These are phyloP conservation scores for Suillus plorans DNA, from an alignment of 768 basidiomycete genomes.

Conservation along the genomic window DNA sequence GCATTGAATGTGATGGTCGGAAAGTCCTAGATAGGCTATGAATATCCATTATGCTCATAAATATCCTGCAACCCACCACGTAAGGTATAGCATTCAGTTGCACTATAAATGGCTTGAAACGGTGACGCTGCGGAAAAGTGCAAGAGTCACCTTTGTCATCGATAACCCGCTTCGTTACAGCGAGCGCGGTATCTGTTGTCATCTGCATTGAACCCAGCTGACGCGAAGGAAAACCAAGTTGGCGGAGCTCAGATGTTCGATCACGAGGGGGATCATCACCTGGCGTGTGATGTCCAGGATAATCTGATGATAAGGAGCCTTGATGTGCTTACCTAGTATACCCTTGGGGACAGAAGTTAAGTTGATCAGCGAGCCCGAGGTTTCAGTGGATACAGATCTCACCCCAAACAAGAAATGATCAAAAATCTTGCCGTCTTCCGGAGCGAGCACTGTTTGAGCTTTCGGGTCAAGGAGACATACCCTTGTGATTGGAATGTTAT, in stretches of 20 bases:
- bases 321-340: constrained; percentile 48
- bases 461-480: constrained; percentile 96
- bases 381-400: constrained; percentile 23
- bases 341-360: constrained; percentile 40
- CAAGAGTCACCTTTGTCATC: constrained; percentile 51
- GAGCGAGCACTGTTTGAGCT: constrained; percentile 64
- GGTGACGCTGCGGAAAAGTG: no score
- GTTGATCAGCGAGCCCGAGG: not conserved
- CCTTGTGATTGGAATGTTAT: constrained; percentile 43
- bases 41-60: not conserved
- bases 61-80: constrained; percentile 44
- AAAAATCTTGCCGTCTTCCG: constrained; percentile 80
- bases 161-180: constrained; percentile 84
- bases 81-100: constrained; percentile 73
- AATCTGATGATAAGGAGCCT: not conserved
- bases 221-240: constrained; percentile 81
- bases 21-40: constrained; percentile 55
- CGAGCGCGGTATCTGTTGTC: constrained; percentile 97
- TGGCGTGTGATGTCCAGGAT: constrained; percentile 24
- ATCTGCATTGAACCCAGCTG: constrained; percentile 90
- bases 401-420: constrained; percentile 92
- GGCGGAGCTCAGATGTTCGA: constrained; percentile 84
- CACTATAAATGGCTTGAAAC: constrained; percentile 32
- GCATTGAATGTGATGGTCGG: constrained; percentile 88
- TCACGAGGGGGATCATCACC: constrained; percentile 97